Evolutionary conservation across 345 rosid species (phyloP).

Genomic region (Mallotus nudiflorus): DNA sequence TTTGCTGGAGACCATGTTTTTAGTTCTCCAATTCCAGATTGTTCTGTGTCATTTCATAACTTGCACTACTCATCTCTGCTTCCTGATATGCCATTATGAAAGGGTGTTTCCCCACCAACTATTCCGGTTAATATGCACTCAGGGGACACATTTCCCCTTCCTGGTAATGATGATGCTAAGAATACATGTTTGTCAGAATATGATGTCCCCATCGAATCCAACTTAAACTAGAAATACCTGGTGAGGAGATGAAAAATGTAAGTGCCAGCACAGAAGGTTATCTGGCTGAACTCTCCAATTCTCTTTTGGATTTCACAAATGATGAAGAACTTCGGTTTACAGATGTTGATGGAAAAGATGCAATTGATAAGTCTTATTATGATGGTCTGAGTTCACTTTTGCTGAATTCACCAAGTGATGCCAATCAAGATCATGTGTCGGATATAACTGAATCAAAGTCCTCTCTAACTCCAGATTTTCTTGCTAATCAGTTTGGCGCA

Average conservation of each 20-base stretch:
- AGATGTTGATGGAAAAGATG: constrained; percentile 59
- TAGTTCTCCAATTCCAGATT: constrained; percentile 35
- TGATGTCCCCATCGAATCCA: constrained; percentile 35
- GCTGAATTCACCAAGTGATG: constrained; percentile 48
- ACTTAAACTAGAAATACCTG: constrained; percentile 36
- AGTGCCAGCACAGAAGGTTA: constrained; percentile 41
- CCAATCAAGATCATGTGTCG: constrained; percentile 23
- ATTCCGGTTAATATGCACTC: constrained; percentile 27
- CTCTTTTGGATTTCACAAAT: constrained; percentile 43
- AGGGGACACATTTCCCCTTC: constrained; percentile 33
- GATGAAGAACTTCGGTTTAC: constrained; percentile 49
- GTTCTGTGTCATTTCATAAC: constrained; percentile 30
- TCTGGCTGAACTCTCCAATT: constrained; percentile 58
- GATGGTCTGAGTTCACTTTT: constrained; percentile 63
- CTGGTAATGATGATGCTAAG: constrained; percentile 25
- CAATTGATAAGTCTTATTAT: constrained; percentile 51
- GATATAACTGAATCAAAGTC: constrained; percentile 29
- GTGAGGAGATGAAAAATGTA: constrained; percentile 40
- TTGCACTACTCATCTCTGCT: constrained; percentile 44
- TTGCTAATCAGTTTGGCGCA: constrained; percentile 20
- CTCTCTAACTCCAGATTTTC: constrained; percentile 30
- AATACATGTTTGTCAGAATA: constrained; percentile 32
- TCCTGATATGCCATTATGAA: constrained; percentile 52
- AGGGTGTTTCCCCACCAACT: constrained; percentile 37
- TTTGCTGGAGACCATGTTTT: constrained; percentile 46